Percentiles rank a stretch among this genome's conserved stretches.
Conservation (phyloP, 257 asterid genomes). For the Vinca minor region DNA sequence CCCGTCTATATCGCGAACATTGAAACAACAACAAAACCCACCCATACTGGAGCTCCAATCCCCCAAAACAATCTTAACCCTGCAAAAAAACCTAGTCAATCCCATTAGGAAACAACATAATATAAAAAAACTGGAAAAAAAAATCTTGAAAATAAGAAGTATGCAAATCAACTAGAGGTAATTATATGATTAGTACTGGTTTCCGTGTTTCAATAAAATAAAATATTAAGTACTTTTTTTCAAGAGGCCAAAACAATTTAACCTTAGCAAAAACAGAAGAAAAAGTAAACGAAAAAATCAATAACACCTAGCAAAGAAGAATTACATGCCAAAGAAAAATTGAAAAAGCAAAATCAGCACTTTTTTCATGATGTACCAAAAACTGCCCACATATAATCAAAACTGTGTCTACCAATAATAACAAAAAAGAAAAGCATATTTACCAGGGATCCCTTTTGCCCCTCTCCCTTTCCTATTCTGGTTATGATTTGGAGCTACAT, state of each 20-base stretch:
- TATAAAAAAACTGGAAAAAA: neutral
- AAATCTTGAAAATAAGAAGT: neutral
- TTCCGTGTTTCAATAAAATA: neutral
- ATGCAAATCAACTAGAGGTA: neutral
- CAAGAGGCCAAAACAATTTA: too few relatives aligned
- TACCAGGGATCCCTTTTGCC: neutral
- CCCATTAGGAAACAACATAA: neutral
- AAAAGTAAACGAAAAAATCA: too few relatives aligned
- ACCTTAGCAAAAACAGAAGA: too few relatives aligned
- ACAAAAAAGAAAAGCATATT: neutral
- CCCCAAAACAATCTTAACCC: conserved; percentile 7
- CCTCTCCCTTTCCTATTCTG: neutral
- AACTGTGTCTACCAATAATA: neutral
- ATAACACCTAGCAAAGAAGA: neutral
- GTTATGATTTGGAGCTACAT: neutral
- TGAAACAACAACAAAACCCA: conserved; percentile 31
- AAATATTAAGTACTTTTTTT: too few relatives aligned
- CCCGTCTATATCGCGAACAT: conserved; percentile 17
- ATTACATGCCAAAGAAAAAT: neutral
- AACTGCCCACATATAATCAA: too few relatives aligned
- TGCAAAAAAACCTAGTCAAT: conserved; percentile 7
- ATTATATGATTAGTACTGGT: neutral
- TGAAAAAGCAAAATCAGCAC: neutral
- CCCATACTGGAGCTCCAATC: conserved; percentile 34
- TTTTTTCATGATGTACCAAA: neutral